Percentiles rank a stretch among this genome's conserved stretches.
Evolutionary conservation across 352 stramenopile genomes (phyloP).

Genomic region (Globisporangium apiculatum): DNA sequence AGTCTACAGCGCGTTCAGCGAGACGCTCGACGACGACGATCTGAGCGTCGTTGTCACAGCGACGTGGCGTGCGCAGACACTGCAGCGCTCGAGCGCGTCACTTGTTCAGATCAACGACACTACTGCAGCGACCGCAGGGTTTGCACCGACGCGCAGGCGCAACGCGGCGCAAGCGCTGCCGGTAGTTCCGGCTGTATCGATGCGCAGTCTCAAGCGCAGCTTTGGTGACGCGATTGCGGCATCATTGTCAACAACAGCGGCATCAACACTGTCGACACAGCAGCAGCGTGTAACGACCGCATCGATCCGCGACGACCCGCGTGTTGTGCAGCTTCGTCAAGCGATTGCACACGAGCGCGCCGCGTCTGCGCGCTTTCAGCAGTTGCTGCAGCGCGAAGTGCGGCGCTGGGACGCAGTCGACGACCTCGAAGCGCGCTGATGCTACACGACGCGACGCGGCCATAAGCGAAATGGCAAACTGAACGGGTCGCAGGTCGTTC

Average conservation of each 20-base stretch:
- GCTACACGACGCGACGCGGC: too few relatives aligned
- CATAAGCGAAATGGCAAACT: too few relatives aligned
- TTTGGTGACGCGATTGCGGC: constrained; percentile 17
- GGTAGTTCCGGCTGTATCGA: constrained; percentile 17
- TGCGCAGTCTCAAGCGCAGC: constrained; percentile 31
- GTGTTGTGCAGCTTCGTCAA: constrained; percentile 31
- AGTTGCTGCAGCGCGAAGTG: constrained; percentile 52
- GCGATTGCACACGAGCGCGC: constrained; percentile 49
- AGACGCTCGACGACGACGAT: constrained; percentile 41
- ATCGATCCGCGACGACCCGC: constrained; percentile 7
- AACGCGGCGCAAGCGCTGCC: neutral
- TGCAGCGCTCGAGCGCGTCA: neutral
- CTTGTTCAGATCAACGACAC: neutral
- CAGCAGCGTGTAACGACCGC: neutral
- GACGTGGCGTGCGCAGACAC: constrained; percentile 14
- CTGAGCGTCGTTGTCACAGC: constrained; percentile 36
- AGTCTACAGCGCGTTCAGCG: constrained; percentile 55
- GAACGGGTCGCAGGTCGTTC: too few relatives aligned
- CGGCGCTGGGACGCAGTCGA: constrained; percentile 22
- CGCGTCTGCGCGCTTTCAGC: constrained; percentile 42
- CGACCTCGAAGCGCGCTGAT: too few relatives aligned
- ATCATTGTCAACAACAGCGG: neutral
- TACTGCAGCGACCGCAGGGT: neutral
- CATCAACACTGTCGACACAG: constrained; percentile 1
- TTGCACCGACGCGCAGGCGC: neutral